Evolutionary conservation across 371 early-diverging fungal genomes (phyloP), one percentile per base, ranked within the genome.

Genomic region (Rhizopus delemar): DNA sequence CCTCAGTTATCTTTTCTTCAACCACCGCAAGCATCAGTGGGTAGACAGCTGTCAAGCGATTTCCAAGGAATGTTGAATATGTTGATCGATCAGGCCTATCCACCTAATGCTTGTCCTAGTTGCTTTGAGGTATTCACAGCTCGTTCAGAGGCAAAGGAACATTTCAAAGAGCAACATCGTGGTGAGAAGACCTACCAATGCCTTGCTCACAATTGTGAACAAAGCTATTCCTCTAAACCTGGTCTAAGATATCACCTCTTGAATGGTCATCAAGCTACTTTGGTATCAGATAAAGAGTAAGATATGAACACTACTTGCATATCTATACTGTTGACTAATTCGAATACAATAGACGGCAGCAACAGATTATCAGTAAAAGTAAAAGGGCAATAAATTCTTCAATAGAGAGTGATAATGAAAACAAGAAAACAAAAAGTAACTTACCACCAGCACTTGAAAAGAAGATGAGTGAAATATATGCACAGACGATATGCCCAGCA

Each of bases 171-270:
- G 16, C 15, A 49, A 2, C 71, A 71, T 45, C 46, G 41, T n/a
- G 68, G 68, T 9, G 48, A 28, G 15, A 67, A 64, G 41, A 36
- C 52, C 5, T 71, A 60, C 46, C 28, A 50, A 38, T 71, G 71
- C 41, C 48, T 64, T 16, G 43, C 64, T 7, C 28, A 64, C n/a
- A 11, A n/a, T 7, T 71, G 71, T 43, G 41, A 59, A 28, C 65
- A 58, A 11, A 34, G 41, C 5, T 71, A 67, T 53, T 57, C 61
- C 13, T 64, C 71, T 12, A 59, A 60, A 43, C 46, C 58, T 38
- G 71, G 71, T 1, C 32, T 71, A 16, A 46, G 60, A 38, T 71
- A 71, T 60, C 71, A 71, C 41, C 28, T 71, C 4, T 65, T 68
- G 36, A 68, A 68, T 31, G 56, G 50, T 39, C 71, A 71, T 46